Evolutionary conservation across 345 rosid species (phyloP).

Genomic region (Triadica sebifera): DNA sequence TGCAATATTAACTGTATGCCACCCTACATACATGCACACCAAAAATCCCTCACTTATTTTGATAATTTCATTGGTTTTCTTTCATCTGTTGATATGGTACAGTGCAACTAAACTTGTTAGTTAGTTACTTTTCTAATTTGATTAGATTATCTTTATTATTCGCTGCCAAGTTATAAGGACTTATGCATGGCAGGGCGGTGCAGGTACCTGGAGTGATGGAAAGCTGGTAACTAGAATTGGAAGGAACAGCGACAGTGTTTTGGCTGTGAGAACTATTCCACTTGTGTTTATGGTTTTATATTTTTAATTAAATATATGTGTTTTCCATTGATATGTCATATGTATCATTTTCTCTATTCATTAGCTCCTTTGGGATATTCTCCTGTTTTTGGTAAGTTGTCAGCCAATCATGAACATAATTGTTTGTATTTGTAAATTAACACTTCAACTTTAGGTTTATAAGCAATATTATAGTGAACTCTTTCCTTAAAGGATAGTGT

Average conservation of each 20-base stretch:
- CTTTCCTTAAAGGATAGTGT: background rate
- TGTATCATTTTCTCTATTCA: background rate
- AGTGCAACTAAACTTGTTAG: background rate
- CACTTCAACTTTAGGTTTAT: background rate
- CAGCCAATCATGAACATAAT: constrained; percentile 3
- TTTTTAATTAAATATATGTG: background rate
- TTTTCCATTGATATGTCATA: background rate
- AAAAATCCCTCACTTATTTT: background rate
- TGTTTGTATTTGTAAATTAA: background rate
- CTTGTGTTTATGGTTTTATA: background rate
- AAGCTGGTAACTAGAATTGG: constrained; percentile 97
- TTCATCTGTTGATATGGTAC: background rate
- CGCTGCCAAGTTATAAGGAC: constrained; percentile 47
- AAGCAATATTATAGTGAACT: background rate
- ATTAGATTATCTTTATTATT: background rate
- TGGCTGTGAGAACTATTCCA: constrained; percentile 56
- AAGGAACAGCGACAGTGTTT: constrained; percentile 79
- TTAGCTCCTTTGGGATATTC: background rate
- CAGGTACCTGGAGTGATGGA: constrained; percentile 99
- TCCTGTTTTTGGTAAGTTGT: background rate
- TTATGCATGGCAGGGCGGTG: constrained; percentile 98
- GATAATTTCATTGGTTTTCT: background rate
- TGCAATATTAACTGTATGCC: background rate
- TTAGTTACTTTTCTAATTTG: background rate
- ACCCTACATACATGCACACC: background rate